Evolutionary conservation across 192 early-diverging fungal species (phyloP).

Genomic region (Dissophora ornata): DNA sequence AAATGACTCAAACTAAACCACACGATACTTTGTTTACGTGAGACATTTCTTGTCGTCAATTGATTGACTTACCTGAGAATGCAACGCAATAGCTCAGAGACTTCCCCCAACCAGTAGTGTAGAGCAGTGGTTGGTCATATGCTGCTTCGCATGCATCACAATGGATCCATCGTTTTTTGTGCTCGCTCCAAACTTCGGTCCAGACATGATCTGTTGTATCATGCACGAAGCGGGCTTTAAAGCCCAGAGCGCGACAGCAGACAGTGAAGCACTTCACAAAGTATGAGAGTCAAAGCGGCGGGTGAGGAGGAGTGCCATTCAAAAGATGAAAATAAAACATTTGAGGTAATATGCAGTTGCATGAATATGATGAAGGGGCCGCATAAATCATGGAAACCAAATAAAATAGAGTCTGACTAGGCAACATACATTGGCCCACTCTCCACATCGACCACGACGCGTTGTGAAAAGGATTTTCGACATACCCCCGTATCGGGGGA

Average conservation of each 20-base stretch:
- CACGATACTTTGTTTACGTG: background rate
- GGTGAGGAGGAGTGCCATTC: background rate
- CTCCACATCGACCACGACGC: constrained; percentile 64
- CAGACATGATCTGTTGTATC: constrained; percentile 68
- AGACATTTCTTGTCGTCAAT: background rate
- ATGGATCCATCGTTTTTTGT: constrained; percentile 64
- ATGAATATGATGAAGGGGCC: too few relatives aligned
- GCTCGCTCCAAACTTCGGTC: constrained; percentile 65
- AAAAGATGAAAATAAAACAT: background rate
- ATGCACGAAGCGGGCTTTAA: constrained; percentile 59
- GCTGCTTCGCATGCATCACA: constrained; percentile 69
- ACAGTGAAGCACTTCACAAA: constrained; percentile 60
- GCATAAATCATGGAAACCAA: background rate
- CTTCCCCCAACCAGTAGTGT: constrained; percentile 66
- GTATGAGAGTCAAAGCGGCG: background rate
- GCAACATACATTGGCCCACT: constrained; percentile 65
- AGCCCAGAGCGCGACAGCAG: constrained; percentile 61
- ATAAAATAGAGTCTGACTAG: too few relatives aligned
- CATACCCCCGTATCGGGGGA: constrained; percentile 64
- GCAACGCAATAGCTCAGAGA: constrained; percentile 59
- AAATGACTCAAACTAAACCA: background rate
- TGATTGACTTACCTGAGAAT: constrained; percentile 45
- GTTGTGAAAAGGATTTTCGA: constrained; percentile 56
- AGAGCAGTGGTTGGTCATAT: constrained; percentile 66
- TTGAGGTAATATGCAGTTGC: too few relatives aligned